Conservation (phyloP, 2,329 filamentous ascomycete species). For the Fusarium fracticaudum region DNA sequence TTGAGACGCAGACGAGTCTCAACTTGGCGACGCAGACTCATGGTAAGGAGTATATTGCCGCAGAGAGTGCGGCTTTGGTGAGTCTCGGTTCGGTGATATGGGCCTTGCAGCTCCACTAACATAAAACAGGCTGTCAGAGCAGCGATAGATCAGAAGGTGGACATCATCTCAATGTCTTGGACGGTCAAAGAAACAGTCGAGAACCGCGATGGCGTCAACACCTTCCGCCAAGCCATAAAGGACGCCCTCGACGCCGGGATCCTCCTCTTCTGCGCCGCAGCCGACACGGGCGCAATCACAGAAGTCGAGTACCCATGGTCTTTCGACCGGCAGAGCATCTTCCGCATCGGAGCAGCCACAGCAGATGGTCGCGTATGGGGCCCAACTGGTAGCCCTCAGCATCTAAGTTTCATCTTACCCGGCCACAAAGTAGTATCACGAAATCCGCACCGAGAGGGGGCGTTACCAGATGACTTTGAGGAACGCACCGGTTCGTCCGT, state of each 20-base stretch:
- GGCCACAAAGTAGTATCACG: background rate
- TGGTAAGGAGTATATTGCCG: background rate
- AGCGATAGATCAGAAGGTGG: slow-evolving; percentile 15
- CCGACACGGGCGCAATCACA: background rate
- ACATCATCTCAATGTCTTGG: slow-evolving; percentile 29
- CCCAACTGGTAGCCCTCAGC: background rate
- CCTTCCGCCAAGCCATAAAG: background rate
- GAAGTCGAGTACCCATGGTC: slow-evolving; percentile 3
- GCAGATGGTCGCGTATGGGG: slow-evolving; percentile 9
- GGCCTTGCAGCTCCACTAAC: background rate
- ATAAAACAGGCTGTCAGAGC: slow-evolving; percentile 8
- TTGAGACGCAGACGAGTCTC: slow-evolving; percentile 23
- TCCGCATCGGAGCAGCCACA: slow-evolving; percentile 13
- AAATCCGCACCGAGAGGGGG: background rate
- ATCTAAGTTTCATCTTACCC: background rate
- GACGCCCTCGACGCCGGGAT: background rate
- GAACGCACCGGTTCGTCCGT: slow-evolving; percentile 34
- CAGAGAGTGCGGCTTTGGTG: slow-evolving; percentile 9
- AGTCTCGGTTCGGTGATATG: background rate
- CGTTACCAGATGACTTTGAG: background rate
- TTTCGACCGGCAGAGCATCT: background rate
- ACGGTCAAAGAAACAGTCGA: background rate
- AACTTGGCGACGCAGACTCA: background rate
- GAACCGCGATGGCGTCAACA: background rate
- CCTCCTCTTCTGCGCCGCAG: background rate